Conservation (phyloP, 2,329 filamentous ascomycete species). For the Aplosporella prunicola region DNA sequence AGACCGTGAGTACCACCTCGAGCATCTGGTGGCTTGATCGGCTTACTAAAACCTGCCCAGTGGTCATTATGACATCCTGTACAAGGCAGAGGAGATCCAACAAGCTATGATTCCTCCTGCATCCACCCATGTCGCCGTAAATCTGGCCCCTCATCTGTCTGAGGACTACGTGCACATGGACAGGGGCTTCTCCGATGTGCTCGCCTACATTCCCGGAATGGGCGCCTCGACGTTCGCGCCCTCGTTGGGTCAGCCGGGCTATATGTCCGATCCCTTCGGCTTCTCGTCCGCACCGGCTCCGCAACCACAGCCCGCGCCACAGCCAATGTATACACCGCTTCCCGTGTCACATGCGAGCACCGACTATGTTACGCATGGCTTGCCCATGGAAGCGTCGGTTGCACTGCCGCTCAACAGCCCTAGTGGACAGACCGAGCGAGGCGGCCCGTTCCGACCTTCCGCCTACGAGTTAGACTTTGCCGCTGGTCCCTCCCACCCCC, state of each 20-base stretch:
- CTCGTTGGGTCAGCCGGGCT: constrained; percentile 18
- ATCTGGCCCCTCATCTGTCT: constrained; percentile 11
- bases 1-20: constrained; percentile 46
- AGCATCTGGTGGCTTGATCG: constrained; percentile 1
- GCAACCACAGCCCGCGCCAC: constrained; percentile 23
- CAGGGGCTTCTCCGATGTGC: constrained; percentile 24
- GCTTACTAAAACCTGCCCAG: constrained; percentile 30
- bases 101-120: constrained; percentile 20
- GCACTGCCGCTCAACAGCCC: constrained; percentile 6
- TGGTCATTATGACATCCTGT: constrained; percentile 91
- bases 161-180: constrained; percentile 32
- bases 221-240: constrained; percentile 31
- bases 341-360: constrained; percentile 21
- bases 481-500: constrained; percentile 25
- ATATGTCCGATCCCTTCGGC: constrained; percentile 17
- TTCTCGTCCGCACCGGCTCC: constrained; percentile 24
- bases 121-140: constrained; percentile 23
- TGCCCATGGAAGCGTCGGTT: constrained; percentile 5
- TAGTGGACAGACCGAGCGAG: constrained; percentile 23
- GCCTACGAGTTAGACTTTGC: constrained; percentile 36
- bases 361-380: constrained; percentile 23
- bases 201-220: constrained; percentile 38
- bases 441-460: constrained; percentile 37
- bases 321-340: constrained; percentile 22
- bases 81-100: constrained; percentile 51